phyloP scores from a whole-genome alignment of 352 stramenopile species.

The Phytophthora tubulina region DNA sequence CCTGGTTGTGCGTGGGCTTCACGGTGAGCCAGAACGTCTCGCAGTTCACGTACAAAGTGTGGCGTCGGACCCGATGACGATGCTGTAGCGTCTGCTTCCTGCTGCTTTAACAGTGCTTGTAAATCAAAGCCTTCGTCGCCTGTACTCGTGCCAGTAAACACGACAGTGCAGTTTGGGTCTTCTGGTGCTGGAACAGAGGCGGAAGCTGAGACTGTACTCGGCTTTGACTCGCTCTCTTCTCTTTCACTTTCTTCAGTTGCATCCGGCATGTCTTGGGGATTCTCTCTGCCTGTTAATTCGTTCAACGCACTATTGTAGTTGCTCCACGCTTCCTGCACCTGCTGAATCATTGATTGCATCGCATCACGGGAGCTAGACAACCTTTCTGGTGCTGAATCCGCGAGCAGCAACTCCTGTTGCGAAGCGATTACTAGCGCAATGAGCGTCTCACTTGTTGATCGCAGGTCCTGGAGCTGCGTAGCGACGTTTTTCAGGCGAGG shows the following conservation, averaged over 20 bases:
- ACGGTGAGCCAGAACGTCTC: conserved; percentile 61
- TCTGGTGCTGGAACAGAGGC: conserved; percentile 10
- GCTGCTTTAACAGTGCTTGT: conserved; percentile 48
- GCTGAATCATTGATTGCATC: conserved; percentile 35
- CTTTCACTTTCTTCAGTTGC: not conserved
- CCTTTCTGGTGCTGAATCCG: conserved; percentile 12
- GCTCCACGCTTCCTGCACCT: conserved; percentile 42
- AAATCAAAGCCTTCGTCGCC: conserved; percentile 76
- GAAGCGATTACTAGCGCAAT: conserved; percentile 50
- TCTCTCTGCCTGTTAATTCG: conserved; percentile 3
- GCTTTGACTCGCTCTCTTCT: conserved; percentile 6
- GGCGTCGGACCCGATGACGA: conserved; percentile 26
- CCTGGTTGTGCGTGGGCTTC: conserved; percentile 36
- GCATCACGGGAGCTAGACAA: conserved; percentile 20
- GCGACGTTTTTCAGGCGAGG: conserved; percentile 25
- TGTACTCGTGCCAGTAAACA: conserved; percentile 83
- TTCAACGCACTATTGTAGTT: conserved; percentile 32
- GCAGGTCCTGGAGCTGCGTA: conserved; percentile 47
- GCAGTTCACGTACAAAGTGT: conserved; percentile 62
- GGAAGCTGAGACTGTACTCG: not conserved
- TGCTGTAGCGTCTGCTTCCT: conserved; percentile 24
- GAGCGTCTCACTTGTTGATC: conserved; percentile 62
- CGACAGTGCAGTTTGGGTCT: conserved; percentile 50
- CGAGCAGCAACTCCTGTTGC: conserved; percentile 50
- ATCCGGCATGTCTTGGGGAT: not conserved